These are phyloP conservation scores for Talaromyces sp. DNA, from an alignment of 2,329 filamentous ascomycete genomes.

Conservation along the genomic window DNA sequence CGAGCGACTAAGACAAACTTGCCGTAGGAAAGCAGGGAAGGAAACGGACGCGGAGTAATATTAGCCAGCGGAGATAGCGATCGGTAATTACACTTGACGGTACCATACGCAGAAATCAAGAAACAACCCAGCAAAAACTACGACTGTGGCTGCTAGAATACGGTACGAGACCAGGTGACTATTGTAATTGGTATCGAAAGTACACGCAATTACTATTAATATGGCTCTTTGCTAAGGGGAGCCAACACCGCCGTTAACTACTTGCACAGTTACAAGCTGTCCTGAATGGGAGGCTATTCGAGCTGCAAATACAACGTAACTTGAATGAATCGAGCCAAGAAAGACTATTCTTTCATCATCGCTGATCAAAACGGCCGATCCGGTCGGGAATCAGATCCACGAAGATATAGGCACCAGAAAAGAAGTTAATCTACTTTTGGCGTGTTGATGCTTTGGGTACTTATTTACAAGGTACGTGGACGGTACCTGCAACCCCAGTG, in stretches of 20 bases:
- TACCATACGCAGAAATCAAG: neutral
- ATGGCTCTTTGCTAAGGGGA: neutral
- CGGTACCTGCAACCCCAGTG: neutral
- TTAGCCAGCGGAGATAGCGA: neutral
- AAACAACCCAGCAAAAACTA: neutral
- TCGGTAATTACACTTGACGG: neutral
- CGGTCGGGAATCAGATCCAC: neutral
- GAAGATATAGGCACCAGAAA: neutral
- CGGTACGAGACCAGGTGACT: neutral
- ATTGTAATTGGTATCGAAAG: neutral
- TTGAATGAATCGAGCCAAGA: neutral
- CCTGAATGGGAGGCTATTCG: neutral
- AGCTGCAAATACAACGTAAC: neutral
- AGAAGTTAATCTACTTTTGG: neutral
- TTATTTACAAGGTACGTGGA: neutral
- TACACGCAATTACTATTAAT: neutral
- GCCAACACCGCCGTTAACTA: neutral
- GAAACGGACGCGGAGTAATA: neutral
- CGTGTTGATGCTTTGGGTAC: neutral
- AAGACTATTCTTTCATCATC: neutral
- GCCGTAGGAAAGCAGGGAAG: neutral
- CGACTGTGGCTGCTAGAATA: neutral
- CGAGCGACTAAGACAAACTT: slow-evolving; percentile 3
- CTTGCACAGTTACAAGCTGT: neutral
- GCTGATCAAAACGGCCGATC: neutral